Evolutionary conservation across 2,329 filamentous ascomycete genomes (phyloP).

Genomic region (Colletotrichum phormii): DNA sequence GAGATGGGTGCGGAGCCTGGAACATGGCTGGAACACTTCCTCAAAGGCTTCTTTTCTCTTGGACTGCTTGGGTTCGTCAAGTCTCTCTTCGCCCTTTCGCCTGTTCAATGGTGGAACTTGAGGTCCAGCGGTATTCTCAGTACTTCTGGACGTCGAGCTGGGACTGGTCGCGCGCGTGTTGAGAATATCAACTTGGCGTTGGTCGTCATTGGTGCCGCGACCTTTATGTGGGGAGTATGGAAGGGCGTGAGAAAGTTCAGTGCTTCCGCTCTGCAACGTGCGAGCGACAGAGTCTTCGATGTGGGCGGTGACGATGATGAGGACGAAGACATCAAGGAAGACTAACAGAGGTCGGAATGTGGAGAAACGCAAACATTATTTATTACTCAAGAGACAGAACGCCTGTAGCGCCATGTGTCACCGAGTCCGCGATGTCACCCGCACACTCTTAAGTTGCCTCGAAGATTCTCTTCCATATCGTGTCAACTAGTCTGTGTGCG

Average conservation of each 20-base stretch:
- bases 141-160: slow-evolving; percentile 64
- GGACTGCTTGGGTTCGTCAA: slow-evolving; percentile 89
- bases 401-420: slow-evolving; percentile 26
- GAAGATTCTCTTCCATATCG: slow-evolving; percentile 78
- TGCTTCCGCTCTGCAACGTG: slow-evolving; percentile 77
- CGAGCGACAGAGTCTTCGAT: slow-evolving; percentile 85
- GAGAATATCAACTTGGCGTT: slow-evolving; percentile 84
- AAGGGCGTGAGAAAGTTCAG: slow-evolving; percentile 82
- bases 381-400: slow-evolving; percentile 25
- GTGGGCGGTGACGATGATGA: slow-evolving; percentile 73
- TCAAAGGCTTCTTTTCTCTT: slow-evolving; percentile 90
- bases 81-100: slow-evolving; percentile 77
- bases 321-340: slow-evolving; percentile 58
- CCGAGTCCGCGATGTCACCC: slow-evolving; percentile 45
- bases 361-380: slow-evolving; percentile 29
- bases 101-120: slow-evolving; percentile 83
- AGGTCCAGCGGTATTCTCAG: slow-evolving; percentile 69
- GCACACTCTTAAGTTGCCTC: slow-evolving; percentile 99
- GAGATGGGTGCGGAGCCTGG: slow-evolving; percentile 59
- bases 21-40: slow-evolving; percentile 85
- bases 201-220: slow-evolving; percentile 82
- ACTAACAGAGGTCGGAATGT: slow-evolving; percentile 27
- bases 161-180: slow-evolving; percentile 80
- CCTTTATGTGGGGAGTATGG: slow-evolving; percentile 87
- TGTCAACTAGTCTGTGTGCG: slow-evolving; percentile 98